These are phyloP conservation scores for Exophiala calicioides DNA, from an alignment of 2,329 filamentous ascomycete genomes.

Conservation along the genomic window DNA sequence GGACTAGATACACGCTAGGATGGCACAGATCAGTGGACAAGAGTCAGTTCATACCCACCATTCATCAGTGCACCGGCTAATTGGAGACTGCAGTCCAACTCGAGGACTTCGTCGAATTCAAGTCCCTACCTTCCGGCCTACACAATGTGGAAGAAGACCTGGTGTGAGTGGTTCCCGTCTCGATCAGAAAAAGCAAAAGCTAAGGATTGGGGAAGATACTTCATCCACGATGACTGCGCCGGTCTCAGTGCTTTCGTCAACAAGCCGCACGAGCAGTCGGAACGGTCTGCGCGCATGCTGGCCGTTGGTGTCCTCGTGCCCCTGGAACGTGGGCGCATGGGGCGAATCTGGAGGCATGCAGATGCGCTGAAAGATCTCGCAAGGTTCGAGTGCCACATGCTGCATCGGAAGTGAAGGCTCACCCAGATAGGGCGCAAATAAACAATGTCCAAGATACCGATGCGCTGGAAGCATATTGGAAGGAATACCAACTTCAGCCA, in stretches of 20 bases:
- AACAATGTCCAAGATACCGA: slow-evolving; percentile 63
- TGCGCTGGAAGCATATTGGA: slow-evolving; percentile 79
- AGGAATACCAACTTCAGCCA: slow-evolving; percentile 52
- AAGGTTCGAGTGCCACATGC: slow-evolving; percentile 47
- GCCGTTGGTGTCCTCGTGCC: slow-evolving; percentile 88
- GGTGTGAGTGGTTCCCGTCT: slow-evolving; percentile 45
- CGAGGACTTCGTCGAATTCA: slow-evolving; percentile 90
- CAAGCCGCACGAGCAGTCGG: slow-evolving; percentile 71
- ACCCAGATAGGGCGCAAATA: slow-evolving; percentile 54
- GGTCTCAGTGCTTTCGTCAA: slow-evolving; percentile 93
- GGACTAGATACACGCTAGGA: slow-evolving; percentile 71
- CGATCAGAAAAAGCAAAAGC: background rate
- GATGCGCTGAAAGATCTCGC: slow-evolving; percentile 73
- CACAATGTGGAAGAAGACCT: slow-evolving; percentile 87
- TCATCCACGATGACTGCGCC: slow-evolving; percentile 80
- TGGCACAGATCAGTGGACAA: slow-evolving; percentile 77
- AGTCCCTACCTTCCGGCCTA: slow-evolving; percentile 88
- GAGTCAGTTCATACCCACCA: slow-evolving; percentile 43
- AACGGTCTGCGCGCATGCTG: slow-evolving; percentile 88
- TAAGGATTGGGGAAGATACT: slow-evolving; percentile 65
- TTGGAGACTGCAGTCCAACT: slow-evolving; percentile 54
- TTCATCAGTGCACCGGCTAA: slow-evolving; percentile 15
- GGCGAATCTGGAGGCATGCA: slow-evolving; percentile 86
- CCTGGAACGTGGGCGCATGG: slow-evolving; percentile 78
- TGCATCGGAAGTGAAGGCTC: slow-evolving; percentile 31